phyloP scores from a whole-genome alignment of 495 filamentous ascomycete genomes.

The Neurospora hispaniola region DNA sequence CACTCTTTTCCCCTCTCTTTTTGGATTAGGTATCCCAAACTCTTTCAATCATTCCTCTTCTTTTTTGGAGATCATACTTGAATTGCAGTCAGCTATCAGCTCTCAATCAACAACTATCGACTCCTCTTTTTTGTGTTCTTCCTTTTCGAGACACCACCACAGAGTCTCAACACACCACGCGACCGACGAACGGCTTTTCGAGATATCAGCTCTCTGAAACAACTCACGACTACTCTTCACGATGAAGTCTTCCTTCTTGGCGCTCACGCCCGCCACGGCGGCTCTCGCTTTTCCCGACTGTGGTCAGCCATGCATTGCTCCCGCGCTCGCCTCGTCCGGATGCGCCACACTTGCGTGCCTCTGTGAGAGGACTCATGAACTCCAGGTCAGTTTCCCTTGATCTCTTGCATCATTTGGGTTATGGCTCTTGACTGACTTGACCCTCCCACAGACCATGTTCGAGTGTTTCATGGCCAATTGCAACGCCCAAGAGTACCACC shows the following conservation, averaged over 20 bases:
- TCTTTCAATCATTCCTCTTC: conserved; percentile 15
- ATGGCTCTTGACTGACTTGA: neutral
- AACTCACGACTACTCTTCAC: neutral
- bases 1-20: conserved; percentile 16
- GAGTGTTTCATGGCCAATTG: conserved; percentile 17
- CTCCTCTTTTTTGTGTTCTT: neutral
- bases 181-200: neutral
- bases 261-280: conserved; percentile 5
- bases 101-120: neutral
- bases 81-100: conserved; percentile 5
- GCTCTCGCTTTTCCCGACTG: conserved; percentile 8
- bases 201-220: conserved; percentile 2
- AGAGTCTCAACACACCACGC: neutral
- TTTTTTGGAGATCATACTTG: conserved; percentile 20
- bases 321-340: neutral
- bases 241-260: conserved; percentile 14
- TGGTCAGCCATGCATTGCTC: conserved; percentile 5
- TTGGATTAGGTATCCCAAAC: conserved; percentile 19
- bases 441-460: conserved; percentile 11
- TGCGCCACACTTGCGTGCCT: conserved; percentile 4
- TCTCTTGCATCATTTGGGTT: neutral
- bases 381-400: conserved; percentile 8
- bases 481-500: conserved; percentile 13
- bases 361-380: conserved; percentile 7
- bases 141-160: neutral